A percentile compares a stretch with the other conserved stretches of the same genome.
These are phyloP conservation scores for Chaetomium cochliodes DNA, from an alignment of 495 filamentous ascomycete genomes.

Conservation along the genomic window DNA sequence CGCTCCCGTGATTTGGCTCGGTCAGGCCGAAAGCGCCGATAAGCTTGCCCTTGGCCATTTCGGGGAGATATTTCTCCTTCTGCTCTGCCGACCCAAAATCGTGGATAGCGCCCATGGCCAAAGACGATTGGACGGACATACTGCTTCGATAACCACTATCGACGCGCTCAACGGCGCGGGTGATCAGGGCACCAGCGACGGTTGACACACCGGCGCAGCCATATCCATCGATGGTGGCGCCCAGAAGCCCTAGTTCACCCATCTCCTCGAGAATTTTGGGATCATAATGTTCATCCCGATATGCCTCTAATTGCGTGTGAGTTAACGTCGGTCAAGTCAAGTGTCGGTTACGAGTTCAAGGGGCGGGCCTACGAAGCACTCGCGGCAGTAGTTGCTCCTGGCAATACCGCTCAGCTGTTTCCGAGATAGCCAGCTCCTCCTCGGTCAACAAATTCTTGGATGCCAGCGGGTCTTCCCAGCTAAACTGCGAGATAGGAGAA, in stretches of 20 bases:
- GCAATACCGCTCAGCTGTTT: slow-evolving; percentile 88
- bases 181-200: slow-evolving; percentile 90
- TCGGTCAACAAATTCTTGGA: slow-evolving; percentile 73
- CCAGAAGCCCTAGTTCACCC: slow-evolving; percentile 90
- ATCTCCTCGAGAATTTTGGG: slow-evolving; percentile 86
- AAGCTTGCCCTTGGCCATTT: slow-evolving; percentile 81
- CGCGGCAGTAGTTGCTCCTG: slow-evolving; percentile 83
- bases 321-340: neutral
- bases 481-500: slow-evolving; percentile 52
- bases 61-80: slow-evolving; percentile 83
- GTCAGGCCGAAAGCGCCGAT: slow-evolving; percentile 93
- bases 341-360: neutral
- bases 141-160: slow-evolving; percentile 94
- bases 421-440: slow-evolving; percentile 84
- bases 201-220: slow-evolving; percentile 91
- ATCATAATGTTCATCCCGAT: slow-evolving; percentile 92
- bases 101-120: slow-evolving; percentile 96
- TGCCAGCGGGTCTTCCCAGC: slow-evolving; percentile 89
- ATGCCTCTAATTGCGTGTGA: slow-evolving; percentile 67
- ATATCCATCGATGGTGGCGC: slow-evolving; percentile 88
- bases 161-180: slow-evolving; percentile 91
- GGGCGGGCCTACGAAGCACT: slow-evolving; percentile 67
- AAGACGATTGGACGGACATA: slow-evolving; percentile 92
- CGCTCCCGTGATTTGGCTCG: slow-evolving; percentile 96
- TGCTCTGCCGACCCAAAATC: slow-evolving; percentile 87